Evolutionary conservation across 1,284 basidiomycete genomes (phyloP), one percentile per base, ranked within the genome.

Genomic region (Rhodotorula mucilaginosa): DNA sequence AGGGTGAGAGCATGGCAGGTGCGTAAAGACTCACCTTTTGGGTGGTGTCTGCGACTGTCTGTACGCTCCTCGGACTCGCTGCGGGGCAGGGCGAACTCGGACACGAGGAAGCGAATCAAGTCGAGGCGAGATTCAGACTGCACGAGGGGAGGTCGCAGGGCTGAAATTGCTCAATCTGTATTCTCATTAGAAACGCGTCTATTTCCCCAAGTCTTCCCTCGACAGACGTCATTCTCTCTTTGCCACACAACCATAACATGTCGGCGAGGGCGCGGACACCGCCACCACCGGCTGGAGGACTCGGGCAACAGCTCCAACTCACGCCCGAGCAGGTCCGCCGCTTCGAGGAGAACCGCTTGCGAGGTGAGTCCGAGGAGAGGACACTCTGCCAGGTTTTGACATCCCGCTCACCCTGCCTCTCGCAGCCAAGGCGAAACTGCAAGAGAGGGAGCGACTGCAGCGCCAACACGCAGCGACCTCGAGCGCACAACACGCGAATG

Each of bases 361-460:
- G 59, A 49, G 73, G 73, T 72, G 34, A 56, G 65, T 21, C 26
- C 18, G 6, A 26, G 26, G 48, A 21, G 21, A 44, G 44, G 21
- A 39, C 54, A 31, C 23, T 31, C 39, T 61, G 56, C 56, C 23
- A 39, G 39, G 44, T 62, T 18, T 15, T 57, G 48, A 57, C n/a
- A 56, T 56, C 29, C 54, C 8, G 34, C 34, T 34, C 6, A 34
- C 34, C 34, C 34, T 34, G 5, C 8, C 23, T 2, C 10, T 21
- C 49, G 51, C 60, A 74, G 79, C 75, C 31, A 79, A 79, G 74
- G 87, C 86, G 57, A 84, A 82, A 61, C 85, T 88, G 78, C 84
- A 87, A 61, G 84, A 86, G 72, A 83, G 82, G 58, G 88, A 88
- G 31, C 62, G 71, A 1, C 61, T 59, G n/a, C 46, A 61, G 10